Conservation (phyloP, 208 protist species). For the Wallacemonas collosoma region DNA sequence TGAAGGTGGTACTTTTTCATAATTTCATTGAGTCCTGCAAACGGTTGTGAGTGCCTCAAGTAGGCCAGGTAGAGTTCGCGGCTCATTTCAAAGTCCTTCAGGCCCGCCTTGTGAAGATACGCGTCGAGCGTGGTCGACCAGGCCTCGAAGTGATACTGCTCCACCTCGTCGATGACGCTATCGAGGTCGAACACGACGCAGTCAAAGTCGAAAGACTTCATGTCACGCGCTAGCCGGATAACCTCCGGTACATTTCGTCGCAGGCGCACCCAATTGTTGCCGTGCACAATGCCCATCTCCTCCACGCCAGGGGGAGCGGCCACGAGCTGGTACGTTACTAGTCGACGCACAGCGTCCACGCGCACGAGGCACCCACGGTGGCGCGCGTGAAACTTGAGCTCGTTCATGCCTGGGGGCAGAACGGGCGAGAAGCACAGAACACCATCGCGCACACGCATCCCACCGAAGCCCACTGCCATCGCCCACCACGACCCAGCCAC, state of each 20-base stretch:
- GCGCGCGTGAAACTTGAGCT: conserved; percentile 72
- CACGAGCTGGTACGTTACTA: conserved; percentile 79
- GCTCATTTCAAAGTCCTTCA: conserved; percentile 53
- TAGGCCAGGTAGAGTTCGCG: conserved; percentile 87
- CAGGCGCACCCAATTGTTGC: conserved; percentile 67
- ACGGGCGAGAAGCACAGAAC: conserved; percentile 85
- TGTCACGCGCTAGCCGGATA: conserved; percentile 70
- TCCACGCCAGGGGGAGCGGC: conserved; percentile 36
- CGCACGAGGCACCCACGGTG: conserved; percentile 79
- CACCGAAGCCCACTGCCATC: conserved; percentile 77
- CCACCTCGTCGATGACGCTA: conserved; percentile 79
- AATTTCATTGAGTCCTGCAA: conserved; percentile 64
- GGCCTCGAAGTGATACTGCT: conserved; percentile 82
- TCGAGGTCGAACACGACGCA: conserved; percentile 90
- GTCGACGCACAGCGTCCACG: conserved; percentile 59
- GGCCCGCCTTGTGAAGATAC: conserved; percentile 54
- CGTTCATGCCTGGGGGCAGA: conserved; percentile 74
- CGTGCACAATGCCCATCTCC: conserved; percentile 79
- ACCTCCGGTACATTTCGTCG: conserved; percentile 51
- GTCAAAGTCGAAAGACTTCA: conserved; percentile 88
- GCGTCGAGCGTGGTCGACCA: conserved; percentile 82
- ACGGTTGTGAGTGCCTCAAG: conserved; percentile 68
- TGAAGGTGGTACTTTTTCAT: conserved; percentile 59
- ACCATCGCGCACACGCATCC: conserved; percentile 69
- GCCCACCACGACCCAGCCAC: conserved; percentile 84